Conservation (phyloP, 768 basidiomycete genomes). For the Tephrocybe sp. region DNA sequence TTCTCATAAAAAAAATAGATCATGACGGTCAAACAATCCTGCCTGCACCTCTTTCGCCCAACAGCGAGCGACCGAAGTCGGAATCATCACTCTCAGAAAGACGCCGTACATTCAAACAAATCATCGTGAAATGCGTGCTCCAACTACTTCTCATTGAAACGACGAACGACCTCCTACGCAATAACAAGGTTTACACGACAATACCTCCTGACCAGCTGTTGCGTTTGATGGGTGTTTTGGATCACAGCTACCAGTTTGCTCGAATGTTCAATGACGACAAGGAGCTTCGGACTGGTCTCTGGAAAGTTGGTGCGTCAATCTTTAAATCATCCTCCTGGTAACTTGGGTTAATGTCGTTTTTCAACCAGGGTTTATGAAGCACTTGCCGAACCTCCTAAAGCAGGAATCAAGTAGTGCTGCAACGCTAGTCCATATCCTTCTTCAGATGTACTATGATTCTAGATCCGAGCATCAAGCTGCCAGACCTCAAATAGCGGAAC, state of each 20-base stretch:
- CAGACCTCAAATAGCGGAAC: conserved; percentile 74
- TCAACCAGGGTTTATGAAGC: conserved; percentile 95
- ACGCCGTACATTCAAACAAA: conserved; percentile 91
- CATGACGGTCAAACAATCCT: conserved; percentile 64
- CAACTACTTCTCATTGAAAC: conserved; percentile 96
- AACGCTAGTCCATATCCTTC: conserved; percentile 86
- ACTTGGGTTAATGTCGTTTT: not conserved
- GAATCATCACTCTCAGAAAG: conserved; percentile 67
- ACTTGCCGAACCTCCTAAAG: conserved; percentile 94
- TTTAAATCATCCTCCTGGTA: not conserved
- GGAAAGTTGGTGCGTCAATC: conserved; percentile 92
- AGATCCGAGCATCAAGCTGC: conserved; percentile 86
- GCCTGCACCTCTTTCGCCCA: conserved; percentile 86
- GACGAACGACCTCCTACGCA: conserved; percentile 91
- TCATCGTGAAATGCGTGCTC: conserved; percentile 99
- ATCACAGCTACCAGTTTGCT: conserved; percentile 97
- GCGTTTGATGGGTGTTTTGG: conserved; percentile 91
- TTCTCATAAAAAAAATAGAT: conserved; percentile 36
- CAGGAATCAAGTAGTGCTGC: conserved; percentile 98
- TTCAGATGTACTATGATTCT: conserved; percentile 92
- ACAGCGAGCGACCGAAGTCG: conserved; percentile 48
- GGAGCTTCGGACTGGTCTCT: conserved; percentile 91
- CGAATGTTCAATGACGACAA: conserved; percentile 98
- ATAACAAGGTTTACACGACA: conserved; percentile 85
- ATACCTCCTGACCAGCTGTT: conserved; percentile 95